Conservation (phyloP, 306 rosid species). For the Glycyrrhiza uralensis region DNA sequence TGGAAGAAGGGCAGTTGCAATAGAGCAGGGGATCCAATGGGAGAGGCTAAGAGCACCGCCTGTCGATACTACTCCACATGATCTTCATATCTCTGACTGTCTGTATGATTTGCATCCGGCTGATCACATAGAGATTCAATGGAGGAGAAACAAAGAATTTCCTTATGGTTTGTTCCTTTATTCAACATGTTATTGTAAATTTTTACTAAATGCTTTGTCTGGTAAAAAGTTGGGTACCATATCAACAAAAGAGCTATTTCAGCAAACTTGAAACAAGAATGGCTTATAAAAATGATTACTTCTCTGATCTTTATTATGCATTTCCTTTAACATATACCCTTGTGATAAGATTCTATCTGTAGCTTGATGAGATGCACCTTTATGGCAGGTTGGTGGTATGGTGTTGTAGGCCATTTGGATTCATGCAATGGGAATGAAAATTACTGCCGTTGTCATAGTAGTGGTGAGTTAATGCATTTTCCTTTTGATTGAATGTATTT, state of each 20-base stretch:
- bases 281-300: not conserved
- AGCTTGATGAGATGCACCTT: slow-evolving; percentile 22
- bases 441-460: slow-evolving; percentile 65
- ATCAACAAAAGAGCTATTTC: not conserved
- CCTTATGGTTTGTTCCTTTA: slow-evolving; percentile 78
- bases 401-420: slow-evolving; percentile 92
- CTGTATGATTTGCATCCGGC: slow-evolving; percentile 68
- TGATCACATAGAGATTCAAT: slow-evolving; percentile 91
- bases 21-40: slow-evolving; percentile 68
- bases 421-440: slow-evolving; percentile 69
- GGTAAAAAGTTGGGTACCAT: not conserved
- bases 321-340: slow-evolving; percentile 22
- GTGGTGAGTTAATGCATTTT: slow-evolving; percentile 63
- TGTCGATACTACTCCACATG: slow-evolving; percentile 61
- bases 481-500: slow-evolving; percentile 20
- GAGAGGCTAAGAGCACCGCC: slow-evolving; percentile 88
- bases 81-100: slow-evolving; percentile 82
- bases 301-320: slow-evolving; percentile 22
- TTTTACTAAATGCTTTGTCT: not conserved
- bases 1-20: slow-evolving; percentile 76
- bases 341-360: not conserved
- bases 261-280: not conserved
- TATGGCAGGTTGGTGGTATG: slow-evolving; percentile 99
- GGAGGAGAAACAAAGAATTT: slow-evolving; percentile 93
- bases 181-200: slow-evolving; percentile 12